Conservation (phyloP, 495 filamentous ascomycete genomes). For the Bathelium albidoporum region DNA sequence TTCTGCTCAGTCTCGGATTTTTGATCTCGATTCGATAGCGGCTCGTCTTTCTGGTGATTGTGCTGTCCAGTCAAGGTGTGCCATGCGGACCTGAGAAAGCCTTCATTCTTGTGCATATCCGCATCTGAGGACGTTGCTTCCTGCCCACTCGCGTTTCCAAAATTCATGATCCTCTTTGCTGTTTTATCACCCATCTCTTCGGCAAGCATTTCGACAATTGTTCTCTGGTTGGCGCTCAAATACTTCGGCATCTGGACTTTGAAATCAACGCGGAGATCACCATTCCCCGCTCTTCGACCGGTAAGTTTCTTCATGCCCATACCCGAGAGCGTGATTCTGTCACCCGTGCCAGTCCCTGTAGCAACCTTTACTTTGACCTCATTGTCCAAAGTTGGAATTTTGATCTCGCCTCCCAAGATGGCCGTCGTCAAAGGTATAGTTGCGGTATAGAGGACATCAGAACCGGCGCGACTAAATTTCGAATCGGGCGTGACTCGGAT, state of each 20-base stretch:
- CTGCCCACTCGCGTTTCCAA: slow-evolving; percentile 42
- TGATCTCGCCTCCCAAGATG: slow-evolving; percentile 79
- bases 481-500: slow-evolving; percentile 74
- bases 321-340: slow-evolving; percentile 72
- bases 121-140: slow-evolving; percentile 10
- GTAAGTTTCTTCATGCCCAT: slow-evolving; percentile 84
- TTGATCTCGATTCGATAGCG: slow-evolving; percentile 19
- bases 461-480: slow-evolving; percentile 73
- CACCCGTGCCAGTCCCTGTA: slow-evolving; percentile 85
- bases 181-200: slow-evolving; percentile 88
- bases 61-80: slow-evolving; percentile 73
- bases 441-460: slow-evolving; percentile 87
- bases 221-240: slow-evolving; percentile 76
- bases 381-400: slow-evolving; percentile 79
- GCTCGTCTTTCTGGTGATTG: slow-evolving; percentile 34
- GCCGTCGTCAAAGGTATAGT: slow-evolving; percentile 88
- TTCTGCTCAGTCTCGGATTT: no score
- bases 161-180: slow-evolving; percentile 83
- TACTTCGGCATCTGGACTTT: slow-evolving; percentile 93
- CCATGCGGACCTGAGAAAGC: slow-evolving; percentile 84
- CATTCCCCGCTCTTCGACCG: slow-evolving; percentile 41
- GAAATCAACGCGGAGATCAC: slow-evolving; percentile 88
- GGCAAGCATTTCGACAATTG: slow-evolving; percentile 85
- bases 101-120: slow-evolving; percentile 58
- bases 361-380: slow-evolving; percentile 79